phyloP scores from a whole-genome alignment of 2,329 filamentous ascomycete genomes.

The Colletotrichum sp. region DNA sequence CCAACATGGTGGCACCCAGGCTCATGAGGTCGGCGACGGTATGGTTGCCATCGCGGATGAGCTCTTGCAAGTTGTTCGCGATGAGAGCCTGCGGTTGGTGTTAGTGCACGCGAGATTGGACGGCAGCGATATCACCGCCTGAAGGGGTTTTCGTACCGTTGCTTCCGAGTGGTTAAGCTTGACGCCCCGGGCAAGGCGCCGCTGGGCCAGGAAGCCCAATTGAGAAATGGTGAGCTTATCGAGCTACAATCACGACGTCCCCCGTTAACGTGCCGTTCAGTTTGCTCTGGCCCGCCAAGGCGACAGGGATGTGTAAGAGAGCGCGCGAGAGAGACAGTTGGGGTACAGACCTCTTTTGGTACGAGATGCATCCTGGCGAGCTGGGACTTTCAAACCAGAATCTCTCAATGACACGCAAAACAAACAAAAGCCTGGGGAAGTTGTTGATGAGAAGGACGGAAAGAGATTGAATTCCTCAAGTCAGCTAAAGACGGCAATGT shows the following conservation, averaged over 20 bases:
- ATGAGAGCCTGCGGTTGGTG: conserved; percentile 68
- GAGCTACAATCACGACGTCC: conserved; percentile 59
- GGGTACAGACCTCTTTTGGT: conserved; percentile 49
- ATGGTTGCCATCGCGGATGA: conserved; percentile 95
- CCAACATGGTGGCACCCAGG: conserved; percentile 89
- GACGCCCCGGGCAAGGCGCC: conserved; percentile 84
- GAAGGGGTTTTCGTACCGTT: conserved; percentile 56
- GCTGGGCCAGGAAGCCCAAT: conserved; percentile 85
- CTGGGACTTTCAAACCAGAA: not conserved
- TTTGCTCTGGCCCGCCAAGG: not conserved
- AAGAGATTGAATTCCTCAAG: not conserved
- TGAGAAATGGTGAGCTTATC: conserved; percentile 96
- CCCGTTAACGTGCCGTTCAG: conserved; percentile 18
- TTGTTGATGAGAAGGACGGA: not conserved
- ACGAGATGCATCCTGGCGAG: conserved; percentile 48
- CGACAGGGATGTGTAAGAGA: conserved; percentile 20
- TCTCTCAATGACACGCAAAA: not conserved
- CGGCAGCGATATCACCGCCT: not conserved
- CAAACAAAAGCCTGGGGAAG: not conserved
- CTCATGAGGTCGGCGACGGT: conserved; percentile 92
- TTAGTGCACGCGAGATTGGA: not conserved
- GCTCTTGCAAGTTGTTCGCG: conserved; percentile 88
- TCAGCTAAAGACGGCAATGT: not conserved
- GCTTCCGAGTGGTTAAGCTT: conserved; percentile 91
- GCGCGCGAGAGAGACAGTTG: not conserved